Conservation (phyloP, 805 yeast genomes). For the Candida coquimbonensis region DNA sequence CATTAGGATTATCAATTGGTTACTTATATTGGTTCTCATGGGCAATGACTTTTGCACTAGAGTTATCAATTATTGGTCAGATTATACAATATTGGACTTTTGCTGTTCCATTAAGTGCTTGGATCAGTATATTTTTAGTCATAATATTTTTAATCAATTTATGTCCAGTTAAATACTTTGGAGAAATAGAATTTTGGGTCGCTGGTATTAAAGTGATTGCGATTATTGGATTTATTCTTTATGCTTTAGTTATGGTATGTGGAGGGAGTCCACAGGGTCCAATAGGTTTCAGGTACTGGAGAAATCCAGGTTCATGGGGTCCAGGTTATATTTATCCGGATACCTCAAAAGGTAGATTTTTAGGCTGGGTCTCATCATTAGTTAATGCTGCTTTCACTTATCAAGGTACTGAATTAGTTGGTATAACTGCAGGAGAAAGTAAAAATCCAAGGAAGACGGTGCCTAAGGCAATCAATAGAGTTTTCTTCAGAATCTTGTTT, state of each 20-base stretch:
- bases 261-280: constrained; percentile 68
- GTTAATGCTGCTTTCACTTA: constrained; percentile 71
- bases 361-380: constrained; percentile 65
- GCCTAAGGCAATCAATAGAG: constrained; percentile 67
- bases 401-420: constrained; percentile 74
- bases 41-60: constrained; percentile 72
- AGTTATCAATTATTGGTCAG: constrained; percentile 66
- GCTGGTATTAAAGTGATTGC: constrained; percentile 63
- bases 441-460: constrained; percentile 63
- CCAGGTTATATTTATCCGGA: constrained; percentile 49
- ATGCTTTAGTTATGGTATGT: constrained; percentile 64
- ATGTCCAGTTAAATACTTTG: constrained; percentile 63
- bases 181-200: constrained; percentile 73
- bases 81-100: constrained; percentile 57
- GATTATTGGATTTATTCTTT: constrained; percentile 62
- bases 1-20: constrained; percentile 66
- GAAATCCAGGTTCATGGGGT: constrained; percentile 73
- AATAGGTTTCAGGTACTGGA: constrained; percentile 75
- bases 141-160: constrained; percentile 46
- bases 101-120: constrained; percentile 63
- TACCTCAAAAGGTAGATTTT: constrained; percentile 47
- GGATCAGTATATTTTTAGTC: constrained; percentile 64
- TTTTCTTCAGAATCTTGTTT: constrained; percentile 54
- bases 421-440: constrained; percentile 71
- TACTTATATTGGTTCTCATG: constrained; percentile 74